Evolutionary conservation across 2,329 filamentous ascomycete species (phyloP).

Genomic region (Magnaporthiopsis poae): DNA sequence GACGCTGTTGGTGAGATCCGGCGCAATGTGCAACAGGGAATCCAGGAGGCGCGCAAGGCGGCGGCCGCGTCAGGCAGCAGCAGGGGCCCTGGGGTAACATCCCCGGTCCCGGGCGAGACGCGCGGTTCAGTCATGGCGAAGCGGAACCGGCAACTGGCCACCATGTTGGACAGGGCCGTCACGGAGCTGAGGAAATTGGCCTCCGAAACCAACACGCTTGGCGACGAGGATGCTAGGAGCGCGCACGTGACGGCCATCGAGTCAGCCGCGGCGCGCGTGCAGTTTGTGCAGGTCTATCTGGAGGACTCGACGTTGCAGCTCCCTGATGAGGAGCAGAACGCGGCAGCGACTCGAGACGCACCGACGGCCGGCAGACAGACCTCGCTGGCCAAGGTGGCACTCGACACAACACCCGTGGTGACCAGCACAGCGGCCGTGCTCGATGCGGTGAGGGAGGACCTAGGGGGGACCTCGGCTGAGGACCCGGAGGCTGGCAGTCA

Average conservation of each 20-base stretch:
- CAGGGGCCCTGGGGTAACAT: constrained; percentile 13
- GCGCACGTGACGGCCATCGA: constrained; percentile 43
- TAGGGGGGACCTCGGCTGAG: neutral
- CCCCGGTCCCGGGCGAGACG: neutral
- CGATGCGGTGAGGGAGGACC: constrained; percentile 6
- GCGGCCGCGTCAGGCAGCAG: constrained; percentile 22
- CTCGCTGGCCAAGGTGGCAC: constrained; percentile 1
- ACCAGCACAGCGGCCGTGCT: constrained; percentile 8
- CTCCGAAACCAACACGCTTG: constrained; percentile 23
- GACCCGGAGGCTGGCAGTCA: constrained; percentile 5
- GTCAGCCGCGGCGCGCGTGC: constrained; percentile 50
- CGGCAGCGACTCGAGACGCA: constrained; percentile 1
- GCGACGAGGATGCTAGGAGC: neutral
- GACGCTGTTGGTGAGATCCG: constrained; percentile 71
- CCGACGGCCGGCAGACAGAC: neutral
- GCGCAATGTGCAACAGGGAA: constrained; percentile 61
- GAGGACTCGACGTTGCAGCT: constrained; percentile 37
- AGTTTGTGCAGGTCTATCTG: constrained; percentile 54
- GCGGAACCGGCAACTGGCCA: constrained; percentile 57
- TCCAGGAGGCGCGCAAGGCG: constrained; percentile 46
- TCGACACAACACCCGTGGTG: constrained; percentile 18
- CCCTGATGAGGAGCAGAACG: constrained; percentile 10
- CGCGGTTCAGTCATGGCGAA: constrained; percentile 40
- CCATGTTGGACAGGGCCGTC: constrained; percentile 59
- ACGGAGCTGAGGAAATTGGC: constrained; percentile 53